Evolutionary conservation across 176 grass and related monocot genomes (phyloP).

Genomic region (Pontederia paniculata): DNA sequence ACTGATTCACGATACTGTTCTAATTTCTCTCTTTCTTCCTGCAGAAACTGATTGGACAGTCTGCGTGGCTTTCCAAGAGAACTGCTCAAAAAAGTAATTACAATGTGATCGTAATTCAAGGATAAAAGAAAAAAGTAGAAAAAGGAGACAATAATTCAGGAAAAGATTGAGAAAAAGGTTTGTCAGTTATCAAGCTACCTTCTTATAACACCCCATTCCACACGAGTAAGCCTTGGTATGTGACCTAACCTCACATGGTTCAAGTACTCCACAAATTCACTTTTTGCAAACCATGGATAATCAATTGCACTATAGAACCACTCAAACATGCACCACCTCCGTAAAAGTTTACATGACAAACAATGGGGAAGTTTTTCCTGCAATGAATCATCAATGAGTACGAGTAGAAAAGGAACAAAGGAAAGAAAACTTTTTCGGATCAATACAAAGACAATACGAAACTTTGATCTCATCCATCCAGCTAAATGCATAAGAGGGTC

Average conservation of each 20-base stretch:
- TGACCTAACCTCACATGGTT: slow-evolving; percentile 93
- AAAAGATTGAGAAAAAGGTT: not conserved
- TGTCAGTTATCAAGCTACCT: slow-evolving; percentile 24
- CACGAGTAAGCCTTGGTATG: slow-evolving; percentile 76
- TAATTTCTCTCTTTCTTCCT: slow-evolving; percentile 87
- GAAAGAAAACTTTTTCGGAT: slow-evolving; percentile 14
- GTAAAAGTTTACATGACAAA: slow-evolving; percentile 72
- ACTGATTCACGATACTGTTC: slow-evolving; percentile 81
- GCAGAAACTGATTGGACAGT: slow-evolving; percentile 71
- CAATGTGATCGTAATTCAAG: slow-evolving; percentile 11
- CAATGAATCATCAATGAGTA: slow-evolving; percentile 13
- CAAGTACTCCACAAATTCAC: slow-evolving; percentile 95
- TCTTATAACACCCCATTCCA: slow-evolving; percentile 92
- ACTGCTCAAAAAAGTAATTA: slow-evolving; percentile 42
- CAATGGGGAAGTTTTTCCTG: slow-evolving; percentile 75
- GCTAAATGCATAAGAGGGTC: slow-evolving; percentile 31
- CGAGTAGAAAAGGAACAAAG: slow-evolving; percentile 4
- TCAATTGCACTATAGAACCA: slow-evolving; percentile 99
- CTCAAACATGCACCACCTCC: slow-evolving; percentile 90
- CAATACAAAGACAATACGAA: not conserved
- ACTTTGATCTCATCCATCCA: slow-evolving; percentile 52
- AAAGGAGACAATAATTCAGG: slow-evolving; percentile 9
- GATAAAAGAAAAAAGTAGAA: not conserved
- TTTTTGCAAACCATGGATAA: slow-evolving; percentile 93
- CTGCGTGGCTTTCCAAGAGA: slow-evolving; percentile 98